Evolutionary conservation across 352 stramenopile genomes (phyloP), one percentile per base, ranked within the genome.

Genomic region (Globisporangium nagaii): DNA sequence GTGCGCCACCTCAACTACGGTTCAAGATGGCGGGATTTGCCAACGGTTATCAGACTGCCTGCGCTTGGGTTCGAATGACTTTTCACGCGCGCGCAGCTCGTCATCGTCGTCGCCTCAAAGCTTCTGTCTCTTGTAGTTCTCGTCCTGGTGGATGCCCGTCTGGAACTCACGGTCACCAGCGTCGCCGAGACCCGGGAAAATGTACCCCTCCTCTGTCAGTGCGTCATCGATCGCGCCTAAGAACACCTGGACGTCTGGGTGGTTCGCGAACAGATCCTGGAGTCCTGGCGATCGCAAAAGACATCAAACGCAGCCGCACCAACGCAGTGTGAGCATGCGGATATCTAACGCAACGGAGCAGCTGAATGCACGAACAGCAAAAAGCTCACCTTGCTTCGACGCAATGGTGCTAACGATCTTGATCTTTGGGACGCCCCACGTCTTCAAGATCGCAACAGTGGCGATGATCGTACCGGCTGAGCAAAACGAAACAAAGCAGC

Each of bases 381-480:
- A n/a, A n/a, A n/a, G 13, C 27, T 24, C 47, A 76, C 97, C 97
- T 59, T 86, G 72, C 60, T 94, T 88, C 19, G 93, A 98, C 20
- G 89, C 96, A 19, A 99, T 86, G 6, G 98, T 89, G 31, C 79
- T 93, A 48, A 98, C 79, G 17, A 98, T 75, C 63, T 98, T 96
- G 62, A 97, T 96, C 56, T 91, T 96, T 62, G 95, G 56, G 3
- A 93, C 85, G 30, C 93, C 93, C 93, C 93, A 98, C 37, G 89
- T 96, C 71, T 97, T 99, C 30, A 99, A 63, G 30, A 99, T 98
- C 4, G 84, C 84, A 17, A 99, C 77, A 3, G 97, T 97, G 39
- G 93, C 95, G 60, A 94, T 91, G 63, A 98, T 92, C 2, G 96
- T 98, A 35, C 86, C 80, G 62, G 91, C 86, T 84, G 56, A 24